A percentile compares a stretch with the other conserved stretches of the same genome.
Conservation (phyloP, 306 rosid species). For the Canavalia gladiata region DNA sequence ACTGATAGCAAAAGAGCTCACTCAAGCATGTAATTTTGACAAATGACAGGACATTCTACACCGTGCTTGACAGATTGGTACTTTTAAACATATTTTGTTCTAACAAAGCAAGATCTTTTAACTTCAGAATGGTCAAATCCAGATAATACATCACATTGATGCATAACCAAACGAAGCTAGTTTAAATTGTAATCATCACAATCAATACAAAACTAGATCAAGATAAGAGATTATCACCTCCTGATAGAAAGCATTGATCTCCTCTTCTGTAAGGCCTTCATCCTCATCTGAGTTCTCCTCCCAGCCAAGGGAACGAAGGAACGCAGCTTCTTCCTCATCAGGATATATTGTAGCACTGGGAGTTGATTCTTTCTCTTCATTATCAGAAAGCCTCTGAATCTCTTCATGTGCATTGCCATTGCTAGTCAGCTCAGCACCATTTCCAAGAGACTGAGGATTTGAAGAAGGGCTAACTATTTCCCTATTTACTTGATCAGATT, state of each 20-base stretch:
- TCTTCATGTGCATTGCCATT: conserved; percentile 69
- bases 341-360: conserved; percentile 64
- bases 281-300: conserved; percentile 90
- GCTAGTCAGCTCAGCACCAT: conserved; percentile 63
- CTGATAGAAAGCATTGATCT: conserved; percentile 80
- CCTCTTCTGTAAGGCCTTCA: conserved; percentile 96
- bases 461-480: conserved; percentile 60
- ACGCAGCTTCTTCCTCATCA: conserved; percentile 94
- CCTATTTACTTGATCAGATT: conserved; percentile 65
- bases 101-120: not conserved
- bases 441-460: conserved; percentile 63
- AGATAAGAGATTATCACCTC: conserved; percentile 63
- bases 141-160: conserved; percentile 18
- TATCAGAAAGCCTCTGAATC: conserved; percentile 54
- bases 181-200: conserved; percentile 26
- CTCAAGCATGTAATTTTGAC: conserved; percentile 4
- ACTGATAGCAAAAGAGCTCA: not conserved
- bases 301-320: conserved; percentile 99
- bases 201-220: conserved; percentile 11
- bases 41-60: not conserved
- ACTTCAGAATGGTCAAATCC: not conserved
- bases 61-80: not conserved
- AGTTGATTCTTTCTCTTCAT: conserved; percentile 55
- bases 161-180: conserved; percentile 23
- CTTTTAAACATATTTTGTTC: conserved; percentile 3